Conservation (phyloP, 2,329 filamentous ascomycete genomes). For the Aspergillus niger region DNA sequence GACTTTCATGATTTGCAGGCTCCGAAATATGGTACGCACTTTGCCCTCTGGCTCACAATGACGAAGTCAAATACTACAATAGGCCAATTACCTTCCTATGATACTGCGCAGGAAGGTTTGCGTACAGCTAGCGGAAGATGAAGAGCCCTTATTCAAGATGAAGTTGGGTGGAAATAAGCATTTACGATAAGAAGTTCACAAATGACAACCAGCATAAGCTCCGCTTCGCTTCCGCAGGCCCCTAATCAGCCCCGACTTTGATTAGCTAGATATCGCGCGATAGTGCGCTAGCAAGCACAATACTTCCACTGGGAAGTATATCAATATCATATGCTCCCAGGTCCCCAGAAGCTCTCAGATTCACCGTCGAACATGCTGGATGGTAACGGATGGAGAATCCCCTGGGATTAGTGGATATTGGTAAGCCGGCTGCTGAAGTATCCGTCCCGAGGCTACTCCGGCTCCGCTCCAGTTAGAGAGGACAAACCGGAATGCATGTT, state of each 20-base stretch:
- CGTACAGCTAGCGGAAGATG: background rate
- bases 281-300: background rate
- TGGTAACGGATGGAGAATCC: background rate
- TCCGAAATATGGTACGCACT: background rate
- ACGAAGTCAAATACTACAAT: background rate
- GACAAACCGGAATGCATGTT: background rate
- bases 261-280: background rate
- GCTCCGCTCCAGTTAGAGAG: background rate
- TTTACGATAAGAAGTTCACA: background rate
- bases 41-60: background rate
- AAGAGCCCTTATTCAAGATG: background rate
- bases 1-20: background rate
- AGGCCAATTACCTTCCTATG: background rate
- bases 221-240: background rate
- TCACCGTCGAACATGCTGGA: background rate
- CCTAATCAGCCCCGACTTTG: background rate
- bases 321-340: background rate
- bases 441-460: slow-evolving; percentile 5
- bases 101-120: background rate
- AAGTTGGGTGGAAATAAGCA: background rate
- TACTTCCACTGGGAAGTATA: background rate
- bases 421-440: slow-evolving; percentile 8
- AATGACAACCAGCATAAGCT: background rate
- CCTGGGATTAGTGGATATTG: background rate
- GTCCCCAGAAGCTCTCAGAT: background rate